Conservation (phyloP, 345 rosid species). For the Eucalyptus camaldulensis region DNA sequence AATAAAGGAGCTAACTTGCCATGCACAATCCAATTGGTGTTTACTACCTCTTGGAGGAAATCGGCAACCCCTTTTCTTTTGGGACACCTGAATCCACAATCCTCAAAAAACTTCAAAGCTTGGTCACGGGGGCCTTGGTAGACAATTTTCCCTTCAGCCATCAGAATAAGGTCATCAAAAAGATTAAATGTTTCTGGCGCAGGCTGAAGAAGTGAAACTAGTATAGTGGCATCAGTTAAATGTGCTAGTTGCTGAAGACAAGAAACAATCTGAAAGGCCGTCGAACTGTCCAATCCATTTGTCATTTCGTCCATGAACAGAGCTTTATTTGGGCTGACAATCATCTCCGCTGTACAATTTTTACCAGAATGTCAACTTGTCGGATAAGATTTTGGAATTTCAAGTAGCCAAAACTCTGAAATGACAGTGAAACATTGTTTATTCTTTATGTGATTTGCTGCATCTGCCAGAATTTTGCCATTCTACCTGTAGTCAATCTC, state of each 20-base stretch:
- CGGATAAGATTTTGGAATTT: background rate
- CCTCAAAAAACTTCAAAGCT: slow-evolving; percentile 29
- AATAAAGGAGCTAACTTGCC: background rate
- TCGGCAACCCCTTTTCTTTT: slow-evolving; percentile 52
- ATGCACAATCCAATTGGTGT: background rate
- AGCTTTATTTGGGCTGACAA: slow-evolving; percentile 54
- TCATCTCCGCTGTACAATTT: slow-evolving; percentile 50
- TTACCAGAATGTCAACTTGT: background rate
- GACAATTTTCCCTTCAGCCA: slow-evolving; percentile 54
- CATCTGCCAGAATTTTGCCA: background rate
- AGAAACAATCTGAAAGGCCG: slow-evolving; percentile 45
- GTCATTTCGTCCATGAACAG: slow-evolving; percentile 71
- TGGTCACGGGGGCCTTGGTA: slow-evolving; percentile 41
- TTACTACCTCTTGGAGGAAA: slow-evolving; percentile 49
- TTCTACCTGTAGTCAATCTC: slow-evolving; percentile 31
- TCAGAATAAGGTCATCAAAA: slow-evolving; percentile 48
- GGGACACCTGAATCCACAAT: slow-evolving; percentile 55
- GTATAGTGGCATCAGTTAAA: slow-evolving; percentile 32
- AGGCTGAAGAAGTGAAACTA: slow-evolving; percentile 64
- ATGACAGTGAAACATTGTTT: background rate
- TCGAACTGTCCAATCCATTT: slow-evolving; percentile 65
- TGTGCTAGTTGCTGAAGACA: slow-evolving; percentile 59
- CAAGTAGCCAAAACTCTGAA: background rate
- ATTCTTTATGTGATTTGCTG: background rate
- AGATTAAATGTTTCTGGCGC: slow-evolving; percentile 51